These are phyloP conservation scores for Euphorbia tirucalli DNA, from an alignment of 345 rosid genomes.

Conservation along the genomic window DNA sequence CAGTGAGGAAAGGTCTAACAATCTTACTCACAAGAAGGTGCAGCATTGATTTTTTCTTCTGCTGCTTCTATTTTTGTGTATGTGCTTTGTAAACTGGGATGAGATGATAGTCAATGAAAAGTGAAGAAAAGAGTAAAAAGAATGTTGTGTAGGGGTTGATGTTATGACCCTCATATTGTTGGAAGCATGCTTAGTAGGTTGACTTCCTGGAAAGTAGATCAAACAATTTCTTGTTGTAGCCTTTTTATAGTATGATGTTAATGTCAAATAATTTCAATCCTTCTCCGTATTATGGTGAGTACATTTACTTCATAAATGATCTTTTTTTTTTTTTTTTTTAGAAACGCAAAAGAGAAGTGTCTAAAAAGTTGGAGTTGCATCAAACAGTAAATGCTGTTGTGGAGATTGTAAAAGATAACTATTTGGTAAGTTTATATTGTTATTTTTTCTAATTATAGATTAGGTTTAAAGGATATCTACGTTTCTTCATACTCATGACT, in stretches of 20 bases:
- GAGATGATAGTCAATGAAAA: background rate
- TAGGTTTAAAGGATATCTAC: constrained; percentile 11
- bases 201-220: background rate
- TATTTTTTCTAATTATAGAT: constrained; percentile 7
- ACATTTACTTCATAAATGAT: constrained; percentile 11
- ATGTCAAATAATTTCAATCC: background rate
- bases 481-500: constrained; percentile 5
- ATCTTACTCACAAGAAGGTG: constrained; percentile 57
- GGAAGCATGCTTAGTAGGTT: background rate
- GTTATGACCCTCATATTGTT: background rate
- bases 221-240: background rate
- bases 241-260: background rate
- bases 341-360: constrained; percentile 72
- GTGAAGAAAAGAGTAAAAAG: background rate
- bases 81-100: background rate
- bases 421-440: constrained; percentile 75
- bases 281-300: constrained; percentile 11
- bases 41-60: background rate
- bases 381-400: constrained; percentile 72
- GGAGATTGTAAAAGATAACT: constrained; percentile 94
- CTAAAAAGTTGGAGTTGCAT: constrained; percentile 65
- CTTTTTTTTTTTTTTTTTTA: constrained; percentile 26
- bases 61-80: constrained; percentile 8
- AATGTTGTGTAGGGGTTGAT: background rate
- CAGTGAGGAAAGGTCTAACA: constrained; percentile 38